A percentile compares a stretch with the other conserved stretches of the same genome.
Evolutionary conservation across 2,329 filamentous ascomycete genomes (phyloP).

Genomic region (Cadophora malorum): DNA sequence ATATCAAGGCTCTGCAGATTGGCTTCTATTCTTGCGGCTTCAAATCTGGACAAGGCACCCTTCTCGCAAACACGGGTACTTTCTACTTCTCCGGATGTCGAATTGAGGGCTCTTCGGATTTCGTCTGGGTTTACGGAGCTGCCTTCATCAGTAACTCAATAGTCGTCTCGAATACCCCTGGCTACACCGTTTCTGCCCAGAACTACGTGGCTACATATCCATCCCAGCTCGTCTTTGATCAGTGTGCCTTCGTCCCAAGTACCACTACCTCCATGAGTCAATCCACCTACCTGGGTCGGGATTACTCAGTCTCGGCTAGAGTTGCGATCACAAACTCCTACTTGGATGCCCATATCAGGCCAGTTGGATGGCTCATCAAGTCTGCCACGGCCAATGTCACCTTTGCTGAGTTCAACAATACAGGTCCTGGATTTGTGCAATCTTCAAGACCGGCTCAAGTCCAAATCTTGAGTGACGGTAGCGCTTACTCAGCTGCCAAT

Average conservation of each 20-base stretch:
- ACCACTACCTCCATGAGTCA: slow-evolving; percentile 48
- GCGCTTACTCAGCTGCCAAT: slow-evolving; percentile 34
- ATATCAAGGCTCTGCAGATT: slow-evolving; percentile 23
- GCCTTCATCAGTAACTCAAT: slow-evolving; percentile 23
- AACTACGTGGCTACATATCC: slow-evolving; percentile 16
- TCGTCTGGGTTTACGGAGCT: slow-evolving; percentile 20
- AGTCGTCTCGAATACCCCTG: slow-evolving; percentile 21
- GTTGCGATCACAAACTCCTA: slow-evolving; percentile 56
- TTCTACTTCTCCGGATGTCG: slow-evolving; percentile 21
- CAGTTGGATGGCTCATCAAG: slow-evolving; percentile 52
- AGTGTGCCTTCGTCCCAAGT: slow-evolving; percentile 52
- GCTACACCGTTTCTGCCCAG: slow-evolving; percentile 17
- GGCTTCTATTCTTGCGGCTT: slow-evolving; percentile 25
- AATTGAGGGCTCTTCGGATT: slow-evolving; percentile 22
- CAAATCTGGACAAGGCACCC: slow-evolving; percentile 20
- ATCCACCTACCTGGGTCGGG: slow-evolving; percentile 56
- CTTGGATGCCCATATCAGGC: slow-evolving; percentile 56
- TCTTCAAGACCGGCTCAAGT: slow-evolving; percentile 38
- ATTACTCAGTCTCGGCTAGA: slow-evolving; percentile 55
- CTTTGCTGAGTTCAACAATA: slow-evolving; percentile 46
- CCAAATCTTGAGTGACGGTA: slow-evolving; percentile 34
- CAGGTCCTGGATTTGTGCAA: slow-evolving; percentile 42
- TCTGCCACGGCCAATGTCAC: slow-evolving; percentile 41
- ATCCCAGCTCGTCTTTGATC: slow-evolving; percentile 58
- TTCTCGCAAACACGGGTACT: slow-evolving; percentile 20